These are phyloP conservation scores for Zygosaccharomyces siamensis DNA, from an alignment of 805 yeast genomes.

Conservation along the genomic window DNA sequence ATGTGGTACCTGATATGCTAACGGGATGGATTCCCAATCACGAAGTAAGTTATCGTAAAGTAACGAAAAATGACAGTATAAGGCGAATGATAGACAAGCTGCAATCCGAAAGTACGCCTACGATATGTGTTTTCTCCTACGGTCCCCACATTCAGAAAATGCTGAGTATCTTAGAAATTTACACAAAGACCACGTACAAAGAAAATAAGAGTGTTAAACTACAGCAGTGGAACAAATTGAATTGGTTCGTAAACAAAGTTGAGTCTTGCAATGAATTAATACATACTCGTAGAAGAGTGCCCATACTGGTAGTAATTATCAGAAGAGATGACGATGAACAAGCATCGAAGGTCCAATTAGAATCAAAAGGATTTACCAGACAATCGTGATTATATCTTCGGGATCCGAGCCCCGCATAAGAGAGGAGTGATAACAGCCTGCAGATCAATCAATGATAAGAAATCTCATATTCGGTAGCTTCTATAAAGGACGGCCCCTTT, in stretches of 20 bases:
- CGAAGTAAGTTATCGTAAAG: conserved; percentile 9
- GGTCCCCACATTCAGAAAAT: conserved; percentile 30
- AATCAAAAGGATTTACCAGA: conserved; percentile 13
- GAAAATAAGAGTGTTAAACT: conserved; percentile 1
- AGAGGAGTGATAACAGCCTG: not conserved
- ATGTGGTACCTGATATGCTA: conserved; percentile 17
- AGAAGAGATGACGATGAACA: not conserved
- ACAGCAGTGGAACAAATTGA: conserved; percentile 25
- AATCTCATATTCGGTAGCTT: not conserved
- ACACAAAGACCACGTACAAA: conserved; percentile 12
- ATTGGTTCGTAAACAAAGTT: conserved; percentile 17
- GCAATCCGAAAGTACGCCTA: not conserved
- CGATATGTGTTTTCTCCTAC: conserved; percentile 22
- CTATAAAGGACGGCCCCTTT: not conserved
- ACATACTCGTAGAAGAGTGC: conserved; percentile 23
- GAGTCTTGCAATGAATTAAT: conserved; percentile 28
- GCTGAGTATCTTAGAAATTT: conserved; percentile 25
- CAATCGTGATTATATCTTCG: conserved; percentile 8
- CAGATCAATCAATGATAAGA: not conserved
- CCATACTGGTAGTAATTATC: conserved; percentile 19
- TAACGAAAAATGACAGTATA: conserved; percentile 25
- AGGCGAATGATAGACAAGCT: conserved; percentile 19
- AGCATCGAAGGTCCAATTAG: conserved; percentile 5
- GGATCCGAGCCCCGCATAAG: conserved; percentile 1
- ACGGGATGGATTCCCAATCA: not conserved